A percentile compares a stretch with the other conserved stretches of the same genome.
These are phyloP conservation scores for Gaeumannomyces tritici DNA, from an alignment of 2,329 filamentous ascomycete species.

Conservation along the genomic window DNA sequence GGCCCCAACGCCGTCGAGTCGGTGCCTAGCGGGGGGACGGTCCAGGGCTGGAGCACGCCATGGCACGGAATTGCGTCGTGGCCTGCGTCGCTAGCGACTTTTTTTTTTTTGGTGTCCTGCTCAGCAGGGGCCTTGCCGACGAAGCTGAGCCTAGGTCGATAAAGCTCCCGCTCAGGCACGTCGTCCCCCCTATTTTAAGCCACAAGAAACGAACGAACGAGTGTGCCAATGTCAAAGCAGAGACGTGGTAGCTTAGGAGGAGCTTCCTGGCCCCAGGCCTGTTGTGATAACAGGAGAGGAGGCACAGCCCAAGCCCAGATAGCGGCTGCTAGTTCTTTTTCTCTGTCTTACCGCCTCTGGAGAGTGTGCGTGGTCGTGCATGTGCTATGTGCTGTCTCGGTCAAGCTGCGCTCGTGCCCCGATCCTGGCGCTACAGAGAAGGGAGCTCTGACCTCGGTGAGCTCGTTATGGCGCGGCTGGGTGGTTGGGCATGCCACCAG, in stretches of 20 bases:
- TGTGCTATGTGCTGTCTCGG: neutral
- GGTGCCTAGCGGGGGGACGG: too few species aligned
- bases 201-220: too few species aligned
- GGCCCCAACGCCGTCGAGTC: neutral
- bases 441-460: too few species aligned
- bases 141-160: neutral
- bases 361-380: too few species aligned
- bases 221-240: too few species aligned
- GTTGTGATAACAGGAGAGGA: too few species aligned
- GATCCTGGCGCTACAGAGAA: neutral
- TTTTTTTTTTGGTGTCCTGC: too few species aligned
- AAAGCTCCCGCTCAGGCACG: too few species aligned
- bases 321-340: neutral
- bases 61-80: neutral
- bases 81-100: neutral
- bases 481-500: neutral
- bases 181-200: too few species aligned
- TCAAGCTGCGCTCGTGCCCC: neutral
- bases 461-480: neutral
- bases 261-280: neutral
- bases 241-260: neutral
- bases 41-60: neutral
- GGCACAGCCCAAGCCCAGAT: neutral
- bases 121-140: too few species aligned
- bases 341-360: neutral